A percentile compares a stretch with the other conserved stretches of the same genome.
phyloP scores from a whole-genome alignment of 2,329 filamentous ascomycete genomes.

The Myriosclerotinia curreyana region DNA sequence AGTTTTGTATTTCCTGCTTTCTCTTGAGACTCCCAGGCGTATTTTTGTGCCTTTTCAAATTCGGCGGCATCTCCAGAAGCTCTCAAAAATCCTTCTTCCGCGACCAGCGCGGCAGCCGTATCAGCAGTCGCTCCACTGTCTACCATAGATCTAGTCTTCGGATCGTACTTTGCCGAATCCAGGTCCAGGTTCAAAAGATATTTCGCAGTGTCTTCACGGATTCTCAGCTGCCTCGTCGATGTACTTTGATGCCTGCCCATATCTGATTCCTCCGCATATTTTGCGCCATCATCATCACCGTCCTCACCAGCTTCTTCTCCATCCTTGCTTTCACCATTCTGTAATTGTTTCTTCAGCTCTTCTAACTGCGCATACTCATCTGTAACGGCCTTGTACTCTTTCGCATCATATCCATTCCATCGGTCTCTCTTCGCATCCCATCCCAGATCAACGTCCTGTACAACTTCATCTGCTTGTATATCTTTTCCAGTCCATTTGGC shows the following conservation, averaged over 20 bases:
- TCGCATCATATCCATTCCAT: slow-evolving; percentile 96
- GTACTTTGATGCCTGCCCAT: slow-evolving; percentile 94
- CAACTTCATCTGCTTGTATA: slow-evolving; percentile 86
- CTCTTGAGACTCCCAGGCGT: slow-evolving; percentile 96
- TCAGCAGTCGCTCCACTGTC: slow-evolving; percentile 78
- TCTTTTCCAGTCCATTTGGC: slow-evolving; percentile 90
- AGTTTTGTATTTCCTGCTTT: slow-evolving; percentile 71
- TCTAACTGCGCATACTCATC: slow-evolving; percentile 88
- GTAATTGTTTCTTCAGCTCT: slow-evolving; percentile 58
- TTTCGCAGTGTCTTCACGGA: slow-evolving; percentile 95
- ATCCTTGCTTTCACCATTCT: slow-evolving; percentile 46
- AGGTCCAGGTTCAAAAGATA: slow-evolving; percentile 93
- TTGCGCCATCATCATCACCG: slow-evolving; percentile 57
- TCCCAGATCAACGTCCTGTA: slow-evolving; percentile 81
- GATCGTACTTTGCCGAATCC: slow-evolving; percentile 96
- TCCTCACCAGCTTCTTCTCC: slow-evolving; percentile 52
- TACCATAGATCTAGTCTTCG: slow-evolving; percentile 89
- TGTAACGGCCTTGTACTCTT: slow-evolving; percentile 82
- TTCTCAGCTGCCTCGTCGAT: slow-evolving; percentile 81
- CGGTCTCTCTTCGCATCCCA: slow-evolving; percentile 98
- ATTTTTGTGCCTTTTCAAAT: slow-evolving; percentile 83
- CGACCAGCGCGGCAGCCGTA: slow-evolving; percentile 76
- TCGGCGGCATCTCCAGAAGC: slow-evolving; percentile 88
- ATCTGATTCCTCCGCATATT: slow-evolving; percentile 92
- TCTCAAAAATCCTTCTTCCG: slow-evolving; percentile 88